Evolutionary conservation across 495 filamentous ascomycete species (phyloP).

Genomic region (Endocarpon pusillum): DNA sequence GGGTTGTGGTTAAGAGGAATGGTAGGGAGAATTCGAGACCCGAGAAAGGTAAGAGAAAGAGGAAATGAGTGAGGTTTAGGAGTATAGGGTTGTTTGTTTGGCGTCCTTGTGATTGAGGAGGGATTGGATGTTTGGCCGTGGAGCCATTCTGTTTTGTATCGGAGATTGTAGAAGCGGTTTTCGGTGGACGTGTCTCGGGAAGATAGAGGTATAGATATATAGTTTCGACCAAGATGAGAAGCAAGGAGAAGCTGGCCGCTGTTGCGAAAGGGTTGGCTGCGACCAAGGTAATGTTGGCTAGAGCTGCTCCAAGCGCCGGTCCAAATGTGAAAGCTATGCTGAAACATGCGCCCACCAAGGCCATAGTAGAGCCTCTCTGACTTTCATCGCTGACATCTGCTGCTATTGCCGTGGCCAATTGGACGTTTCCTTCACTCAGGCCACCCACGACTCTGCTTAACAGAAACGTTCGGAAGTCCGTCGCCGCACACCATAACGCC

Average conservation of each 20-base stretch:
- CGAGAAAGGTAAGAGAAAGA: conserved; percentile 90
- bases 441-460: conserved; percentile 84
- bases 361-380: conserved; percentile 78
- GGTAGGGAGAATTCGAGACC: conserved; percentile 89
- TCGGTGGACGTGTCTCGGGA: conserved; percentile 62
- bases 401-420: conserved; percentile 90
- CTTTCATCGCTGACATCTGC: conserved; percentile 81
- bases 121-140: not conserved
- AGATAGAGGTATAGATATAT: conserved; percentile 71
- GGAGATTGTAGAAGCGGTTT: not conserved
- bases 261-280: conserved; percentile 85
- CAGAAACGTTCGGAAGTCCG: conserved; percentile 89
- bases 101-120: conserved; percentile 3
- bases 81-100: conserved; percentile 66
- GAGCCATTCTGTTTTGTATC: conserved; percentile 1
- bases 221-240: conserved; percentile 71
- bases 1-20: conserved; percentile 83
- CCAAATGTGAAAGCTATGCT: conserved; percentile 95
- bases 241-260: conserved; percentile 69
- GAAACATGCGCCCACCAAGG: conserved; percentile 89
- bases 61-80: conserved; percentile 75
- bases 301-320: conserved; percentile 71
- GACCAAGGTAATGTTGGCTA: conserved; percentile 57
- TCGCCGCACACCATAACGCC: conserved; percentile 80
- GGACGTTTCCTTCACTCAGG: conserved; percentile 90